A percentile compares a stretch with the other conserved stretches of the same genome.
Conservation (phyloP, 306 rosid species). For the Oxytropis ochrocephala region DNA sequence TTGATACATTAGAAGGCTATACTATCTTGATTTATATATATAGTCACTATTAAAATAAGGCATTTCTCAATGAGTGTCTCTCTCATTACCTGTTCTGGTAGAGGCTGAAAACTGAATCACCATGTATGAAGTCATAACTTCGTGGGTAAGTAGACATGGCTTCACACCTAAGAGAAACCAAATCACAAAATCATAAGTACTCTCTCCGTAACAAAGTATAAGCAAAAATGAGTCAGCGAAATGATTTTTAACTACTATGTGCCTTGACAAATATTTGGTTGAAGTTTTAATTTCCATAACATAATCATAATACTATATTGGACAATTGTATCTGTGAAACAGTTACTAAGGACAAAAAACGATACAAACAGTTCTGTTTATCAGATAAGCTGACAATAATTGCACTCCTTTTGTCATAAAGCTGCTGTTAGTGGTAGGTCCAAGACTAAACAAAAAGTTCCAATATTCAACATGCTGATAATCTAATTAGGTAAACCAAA, state of each 20-base stretch:
- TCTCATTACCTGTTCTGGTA: constrained; percentile 66
- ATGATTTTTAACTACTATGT: no score
- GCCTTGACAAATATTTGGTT: no score
- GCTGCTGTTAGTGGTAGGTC: neutral
- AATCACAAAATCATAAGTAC: neutral
- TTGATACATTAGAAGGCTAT: neutral
- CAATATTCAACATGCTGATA: neutral
- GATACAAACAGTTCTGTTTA: neutral
- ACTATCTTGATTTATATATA: neutral
- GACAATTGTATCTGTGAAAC: constrained; percentile 8
- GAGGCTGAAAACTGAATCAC: constrained; percentile 70
- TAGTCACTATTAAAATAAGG: neutral
- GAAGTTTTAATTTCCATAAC: neutral
- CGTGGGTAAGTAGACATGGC: constrained; percentile 96
- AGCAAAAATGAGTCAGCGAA: no score
- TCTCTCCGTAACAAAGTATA: no score
- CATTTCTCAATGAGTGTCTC: no score
- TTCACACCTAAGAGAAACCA: constrained; percentile 64
- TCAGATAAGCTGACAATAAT: constrained; percentile 6
- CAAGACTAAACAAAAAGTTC: neutral
- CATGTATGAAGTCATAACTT: constrained; percentile 91
- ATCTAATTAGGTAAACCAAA: neutral
- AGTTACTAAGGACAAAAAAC: neutral
- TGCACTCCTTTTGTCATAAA: neutral
- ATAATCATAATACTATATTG: neutral